Conservation (phyloP, 768 basidiomycete species). For the Coprinopsis sp. region DNA sequence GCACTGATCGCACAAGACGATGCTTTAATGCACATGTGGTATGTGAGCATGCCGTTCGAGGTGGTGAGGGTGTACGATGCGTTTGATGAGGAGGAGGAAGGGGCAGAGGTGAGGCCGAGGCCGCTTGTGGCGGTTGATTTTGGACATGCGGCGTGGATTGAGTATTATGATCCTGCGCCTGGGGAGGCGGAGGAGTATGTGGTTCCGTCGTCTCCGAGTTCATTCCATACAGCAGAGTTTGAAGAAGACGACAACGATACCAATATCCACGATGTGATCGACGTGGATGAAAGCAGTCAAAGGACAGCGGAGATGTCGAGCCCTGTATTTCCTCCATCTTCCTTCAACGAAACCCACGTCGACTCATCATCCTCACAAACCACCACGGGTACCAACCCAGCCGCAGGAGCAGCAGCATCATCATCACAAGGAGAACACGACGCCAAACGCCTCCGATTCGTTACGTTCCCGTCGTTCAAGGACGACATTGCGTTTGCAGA, state of each 20-base stretch:
- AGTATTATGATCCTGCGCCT: constrained; percentile 35
- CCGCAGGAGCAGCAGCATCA: background rate
- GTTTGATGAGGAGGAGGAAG: constrained; percentile 36
- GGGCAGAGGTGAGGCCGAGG: constrained; percentile 45
- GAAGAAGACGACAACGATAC: constrained; percentile 1
- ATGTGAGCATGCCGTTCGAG: constrained; percentile 66
- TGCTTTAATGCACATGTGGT: constrained; percentile 65
- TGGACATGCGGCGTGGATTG: constrained; percentile 83
- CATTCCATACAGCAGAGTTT: background rate
- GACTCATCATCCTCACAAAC: too few relatives aligned
- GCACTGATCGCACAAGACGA: constrained; percentile 30
- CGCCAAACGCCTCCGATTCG: constrained; percentile 58
- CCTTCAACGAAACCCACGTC: too few relatives aligned
- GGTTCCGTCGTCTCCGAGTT: constrained; percentile 9
- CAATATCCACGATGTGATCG: constrained; percentile 1
- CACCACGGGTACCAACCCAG: too few relatives aligned
- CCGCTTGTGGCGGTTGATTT: constrained; percentile 83
- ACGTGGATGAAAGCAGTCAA: background rate
- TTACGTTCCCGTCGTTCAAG: constrained; percentile 59
- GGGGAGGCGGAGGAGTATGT: constrained; percentile 17
- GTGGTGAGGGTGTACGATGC: constrained; percentile 61
- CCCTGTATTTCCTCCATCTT: too few relatives aligned
- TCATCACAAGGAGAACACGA: constrained; percentile 23
- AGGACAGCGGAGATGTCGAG: too few relatives aligned
- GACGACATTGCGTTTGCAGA: constrained; percentile 26